Evolutionary conservation across 331 rosid species (phyloP).

Genomic region (Erythrophleum ivorense): DNA sequence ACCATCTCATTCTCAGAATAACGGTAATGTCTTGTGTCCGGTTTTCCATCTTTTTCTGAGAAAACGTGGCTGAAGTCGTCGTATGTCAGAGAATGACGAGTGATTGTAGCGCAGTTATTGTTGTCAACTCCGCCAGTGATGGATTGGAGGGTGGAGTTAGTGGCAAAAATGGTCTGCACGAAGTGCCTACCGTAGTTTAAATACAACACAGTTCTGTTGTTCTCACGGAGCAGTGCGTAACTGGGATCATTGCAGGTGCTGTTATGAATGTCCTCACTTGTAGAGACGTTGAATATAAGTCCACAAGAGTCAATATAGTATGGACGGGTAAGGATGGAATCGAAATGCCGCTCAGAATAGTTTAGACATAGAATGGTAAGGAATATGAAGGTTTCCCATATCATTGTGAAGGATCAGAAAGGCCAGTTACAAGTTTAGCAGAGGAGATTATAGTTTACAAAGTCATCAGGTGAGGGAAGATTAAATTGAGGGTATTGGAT

Average conservation of each 20-base stretch:
- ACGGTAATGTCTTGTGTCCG: not conserved
- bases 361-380: not conserved
- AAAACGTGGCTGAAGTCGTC: not conserved
- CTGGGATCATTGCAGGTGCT: not conserved
- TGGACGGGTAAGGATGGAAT: not conserved
- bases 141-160: not conserved
- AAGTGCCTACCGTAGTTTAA: not conserved
- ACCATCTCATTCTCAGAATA: not conserved
- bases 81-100: not conserved
- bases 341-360: too few relatives aligned
- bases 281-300: constrained; percentile 9
- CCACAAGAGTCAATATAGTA: constrained; percentile 22
- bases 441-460: too few relatives aligned
- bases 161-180: constrained; percentile 1
- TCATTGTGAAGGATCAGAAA: not conserved
- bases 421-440: too few relatives aligned
- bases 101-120: constrained; percentile 15
- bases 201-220: constrained; percentile 4
- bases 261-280: too few relatives aligned
- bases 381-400: not conserved
- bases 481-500: too few relatives aligned
- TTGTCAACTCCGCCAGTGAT: constrained; percentile 18
- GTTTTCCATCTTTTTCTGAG: not conserved
- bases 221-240: constrained; percentile 18
- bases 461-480: too few relatives aligned